A percentile compares a stretch with the other conserved stretches of the same genome.
Evolutionary conservation across 495 filamentous ascomycete genomes (phyloP).

Genomic region (Astrothelium macrocarpum): DNA sequence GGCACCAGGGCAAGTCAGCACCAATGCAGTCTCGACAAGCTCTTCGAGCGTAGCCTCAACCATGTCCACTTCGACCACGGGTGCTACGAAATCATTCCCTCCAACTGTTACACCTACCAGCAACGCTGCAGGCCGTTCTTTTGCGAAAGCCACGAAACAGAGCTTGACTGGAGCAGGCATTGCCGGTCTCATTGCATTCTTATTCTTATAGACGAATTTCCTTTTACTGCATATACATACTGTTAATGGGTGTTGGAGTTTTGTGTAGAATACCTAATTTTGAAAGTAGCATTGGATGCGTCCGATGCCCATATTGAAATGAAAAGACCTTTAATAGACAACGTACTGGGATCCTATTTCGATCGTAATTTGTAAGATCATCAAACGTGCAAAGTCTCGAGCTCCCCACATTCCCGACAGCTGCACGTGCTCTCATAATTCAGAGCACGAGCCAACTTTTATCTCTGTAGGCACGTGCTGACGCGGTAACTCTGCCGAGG

Average conservation of each 20-base stretch:
- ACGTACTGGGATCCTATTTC: not conserved
- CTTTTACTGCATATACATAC: not conserved
- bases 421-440: not conserved
- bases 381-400: not conserved
- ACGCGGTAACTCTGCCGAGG: conserved; percentile 1
- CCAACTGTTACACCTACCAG: not conserved
- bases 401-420: too few relatives aligned
- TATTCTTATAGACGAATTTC: conserved; percentile 5
- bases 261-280: not conserved
- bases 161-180: not conserved
- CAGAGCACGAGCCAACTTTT: too few relatives aligned
- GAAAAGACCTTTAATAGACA: too few relatives aligned
- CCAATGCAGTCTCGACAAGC: not conserved
- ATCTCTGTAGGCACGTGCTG: too few relatives aligned
- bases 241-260: not conserved
- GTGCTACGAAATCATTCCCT: not conserved
- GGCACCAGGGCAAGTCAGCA: conserved; percentile 4
- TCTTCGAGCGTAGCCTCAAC: not conserved
- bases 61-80: not conserved
- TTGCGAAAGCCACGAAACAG: not conserved
- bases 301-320: not conserved
- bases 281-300: not conserved
- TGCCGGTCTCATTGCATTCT: not conserved
- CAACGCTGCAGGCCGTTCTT: not conserved
- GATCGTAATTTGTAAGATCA: not conserved